Evolutionary conservation across 1,284 basidiomycete genomes (phyloP).

Genomic region (Sanghuangporus weigelae): DNA sequence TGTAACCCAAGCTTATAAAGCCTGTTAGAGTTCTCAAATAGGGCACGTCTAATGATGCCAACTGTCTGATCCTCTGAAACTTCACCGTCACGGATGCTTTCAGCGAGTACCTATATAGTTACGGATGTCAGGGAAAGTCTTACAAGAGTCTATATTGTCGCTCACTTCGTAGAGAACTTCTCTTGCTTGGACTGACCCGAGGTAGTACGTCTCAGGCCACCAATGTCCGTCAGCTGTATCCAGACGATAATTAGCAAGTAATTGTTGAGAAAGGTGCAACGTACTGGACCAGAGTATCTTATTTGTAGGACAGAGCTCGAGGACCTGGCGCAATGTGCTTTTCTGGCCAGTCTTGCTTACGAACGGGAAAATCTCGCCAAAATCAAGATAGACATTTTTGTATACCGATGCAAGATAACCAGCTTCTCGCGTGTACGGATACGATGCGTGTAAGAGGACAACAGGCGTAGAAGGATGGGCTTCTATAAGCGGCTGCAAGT

Average conservation of each 20-base stretch:
- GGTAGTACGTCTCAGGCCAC: conserved; percentile 73
- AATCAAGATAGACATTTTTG: conserved; percentile 69
- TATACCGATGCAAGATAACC: conserved; percentile 69
- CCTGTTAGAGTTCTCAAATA: conserved; percentile 56
- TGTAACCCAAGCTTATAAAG: conserved; percentile 48
- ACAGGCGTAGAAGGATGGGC: conserved; percentile 53
- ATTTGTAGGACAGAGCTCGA: conserved; percentile 68
- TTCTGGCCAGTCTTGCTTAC: conserved; percentile 60
- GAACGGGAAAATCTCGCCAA: conserved; percentile 73
- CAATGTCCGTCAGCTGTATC: conserved; percentile 64
- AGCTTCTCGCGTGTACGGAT: conserved; percentile 70
- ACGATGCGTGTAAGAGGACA: conserved; percentile 67
- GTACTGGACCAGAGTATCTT: conserved; percentile 76
- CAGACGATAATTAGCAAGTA: background rate
- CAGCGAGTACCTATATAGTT: conserved; percentile 41
- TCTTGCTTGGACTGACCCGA: conserved; percentile 59
- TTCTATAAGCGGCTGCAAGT: conserved; percentile 62
- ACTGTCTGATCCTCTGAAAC: conserved; percentile 46
- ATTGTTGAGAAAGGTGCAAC: conserved; percentile 23
- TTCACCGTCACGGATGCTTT: conserved; percentile 38
- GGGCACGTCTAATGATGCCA: conserved; percentile 40
- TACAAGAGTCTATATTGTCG: background rate
- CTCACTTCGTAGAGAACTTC: conserved; percentile 52
- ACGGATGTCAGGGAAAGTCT: background rate
- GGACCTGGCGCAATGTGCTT: conserved; percentile 49